phyloP scores from a whole-genome alignment of 345 rosid species.

The Linum trigynum region DNA sequence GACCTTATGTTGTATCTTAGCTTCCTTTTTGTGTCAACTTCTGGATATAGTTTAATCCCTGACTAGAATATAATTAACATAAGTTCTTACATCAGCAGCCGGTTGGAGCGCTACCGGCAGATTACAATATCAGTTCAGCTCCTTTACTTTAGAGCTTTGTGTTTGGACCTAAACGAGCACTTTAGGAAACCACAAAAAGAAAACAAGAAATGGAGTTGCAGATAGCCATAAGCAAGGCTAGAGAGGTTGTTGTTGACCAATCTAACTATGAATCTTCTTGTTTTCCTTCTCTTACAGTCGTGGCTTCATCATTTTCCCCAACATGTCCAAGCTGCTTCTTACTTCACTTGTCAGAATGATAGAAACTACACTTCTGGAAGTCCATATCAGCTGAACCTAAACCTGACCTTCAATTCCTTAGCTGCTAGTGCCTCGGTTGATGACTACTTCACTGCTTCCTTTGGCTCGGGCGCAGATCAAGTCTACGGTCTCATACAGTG shows the following conservation, averaged over 20 bases:
- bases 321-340: constrained; percentile 25
- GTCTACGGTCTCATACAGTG: constrained; percentile 52
- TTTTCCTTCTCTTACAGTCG: constrained; percentile 16
- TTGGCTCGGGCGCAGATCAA: constrained; percentile 28
- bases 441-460: constrained; percentile 35
- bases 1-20: no score
- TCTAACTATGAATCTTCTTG: neutral
- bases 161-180: neutral
- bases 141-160: neutral
- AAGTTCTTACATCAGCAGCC: neutral
- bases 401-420: constrained; percentile 29
- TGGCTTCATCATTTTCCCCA: constrained; percentile 28
- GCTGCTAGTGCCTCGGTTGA: constrained; percentile 30
- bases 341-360: neutral
- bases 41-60: no score
- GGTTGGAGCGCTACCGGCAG: neutral
- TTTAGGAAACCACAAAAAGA: neutral
- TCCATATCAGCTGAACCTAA: constrained; percentile 36
- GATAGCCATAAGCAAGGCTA: neutral
- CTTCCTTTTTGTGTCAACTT: no score
- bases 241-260: neutral
- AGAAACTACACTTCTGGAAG: constrained; percentile 32
- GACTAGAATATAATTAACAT: no score
- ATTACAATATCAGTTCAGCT: neutral
- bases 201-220: no score